Evolutionary conservation across 306 rosid species (phyloP).

Genomic region (Lagenaria siceraria): DNA sequence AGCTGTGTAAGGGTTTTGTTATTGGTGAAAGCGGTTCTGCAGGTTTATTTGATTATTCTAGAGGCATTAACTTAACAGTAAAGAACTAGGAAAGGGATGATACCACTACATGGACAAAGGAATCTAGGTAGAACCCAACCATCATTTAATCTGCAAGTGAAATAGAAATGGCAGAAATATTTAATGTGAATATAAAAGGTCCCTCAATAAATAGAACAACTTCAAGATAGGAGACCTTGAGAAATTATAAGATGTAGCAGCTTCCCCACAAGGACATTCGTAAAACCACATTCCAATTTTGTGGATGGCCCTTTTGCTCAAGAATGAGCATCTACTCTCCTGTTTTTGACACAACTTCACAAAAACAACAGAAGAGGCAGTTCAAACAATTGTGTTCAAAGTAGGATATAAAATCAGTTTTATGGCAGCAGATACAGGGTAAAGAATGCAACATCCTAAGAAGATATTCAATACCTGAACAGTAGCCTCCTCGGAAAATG

Average conservation of each 20-base stretch:
- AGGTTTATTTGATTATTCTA: slow-evolving; percentile 12
- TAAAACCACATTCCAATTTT: slow-evolving; percentile 61
- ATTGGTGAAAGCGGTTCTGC: slow-evolving; percentile 45
- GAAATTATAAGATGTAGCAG: slow-evolving; percentile 30
- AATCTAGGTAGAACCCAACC: slow-evolving; percentile 54
- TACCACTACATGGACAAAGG: slow-evolving; percentile 74
- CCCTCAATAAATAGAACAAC: not conserved
- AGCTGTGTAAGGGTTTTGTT: slow-evolving; percentile 36
- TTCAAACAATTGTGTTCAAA: not conserved
- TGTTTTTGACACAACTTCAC: slow-evolving; percentile 49
- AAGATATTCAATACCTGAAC: slow-evolving; percentile 30
- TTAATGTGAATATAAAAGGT: not conserved
- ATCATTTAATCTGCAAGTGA: slow-evolving; percentile 31
- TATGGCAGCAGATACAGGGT: not conserved
- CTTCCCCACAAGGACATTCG: slow-evolving; percentile 60
- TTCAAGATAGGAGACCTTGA: slow-evolving; percentile 32
- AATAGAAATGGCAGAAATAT: slow-evolving; percentile 2
- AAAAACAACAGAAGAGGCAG: slow-evolving; percentile 9
- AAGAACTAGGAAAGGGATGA: slow-evolving; percentile 11
- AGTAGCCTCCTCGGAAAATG: slow-evolving; percentile 58
- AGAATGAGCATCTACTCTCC: slow-evolving; percentile 67
- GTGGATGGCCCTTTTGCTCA: slow-evolving; percentile 59
- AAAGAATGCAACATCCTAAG: not conserved
- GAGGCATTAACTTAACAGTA: slow-evolving; percentile 5
- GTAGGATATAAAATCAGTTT: not conserved